phyloP scores from a whole-genome alignment of 148 eudicot genomes.

The Nyssa sinensis region DNA sequence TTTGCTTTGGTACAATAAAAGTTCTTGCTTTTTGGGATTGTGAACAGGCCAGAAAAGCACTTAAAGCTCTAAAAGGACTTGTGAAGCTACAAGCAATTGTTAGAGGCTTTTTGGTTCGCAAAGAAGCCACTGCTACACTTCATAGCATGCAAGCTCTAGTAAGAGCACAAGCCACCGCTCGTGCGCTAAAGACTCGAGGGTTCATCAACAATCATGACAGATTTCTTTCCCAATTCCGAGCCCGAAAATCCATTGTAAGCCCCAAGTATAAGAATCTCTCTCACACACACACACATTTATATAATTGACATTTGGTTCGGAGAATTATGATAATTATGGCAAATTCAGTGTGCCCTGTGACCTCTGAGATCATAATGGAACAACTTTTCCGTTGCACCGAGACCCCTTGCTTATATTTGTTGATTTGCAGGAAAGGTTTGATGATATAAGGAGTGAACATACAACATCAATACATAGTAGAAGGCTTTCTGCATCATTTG shows the following conservation, averaged over 20 bases:
- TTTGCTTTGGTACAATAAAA: not conserved
- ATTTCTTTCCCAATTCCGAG: conserved; percentile 20
- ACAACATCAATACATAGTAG: conserved; percentile 50
- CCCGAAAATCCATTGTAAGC: conserved; percentile 50
- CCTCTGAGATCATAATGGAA: not conserved
- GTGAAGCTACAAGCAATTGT: conserved; percentile 84
- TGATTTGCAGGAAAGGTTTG: conserved; percentile 46
- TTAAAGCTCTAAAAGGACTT: conserved; percentile 68
- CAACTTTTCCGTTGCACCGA: too few species aligned
- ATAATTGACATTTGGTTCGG: too few species aligned
- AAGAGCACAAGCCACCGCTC: conserved; percentile 65
- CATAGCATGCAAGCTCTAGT: conserved; percentile 77
- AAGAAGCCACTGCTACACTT: conserved; percentile 76
- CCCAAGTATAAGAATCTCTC: not conserved
- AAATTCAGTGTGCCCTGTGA: too few species aligned
- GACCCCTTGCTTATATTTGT: not conserved
- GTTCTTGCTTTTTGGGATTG: not conserved
- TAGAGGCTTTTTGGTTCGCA: conserved; percentile 75
- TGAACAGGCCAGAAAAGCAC: conserved; percentile 68
- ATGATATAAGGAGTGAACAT: conserved; percentile 51
- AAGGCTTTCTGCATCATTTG: conserved; percentile 67
- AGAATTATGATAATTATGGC: too few species aligned
- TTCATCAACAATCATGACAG: conserved; percentile 3
- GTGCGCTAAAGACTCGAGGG: conserved; percentile 46
- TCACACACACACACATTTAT: too few species aligned